Evolutionary conservation across 306 rosid species (phyloP), one percentile per base, ranked within the genome.

Genomic region (Lotus japonicus): DNA sequence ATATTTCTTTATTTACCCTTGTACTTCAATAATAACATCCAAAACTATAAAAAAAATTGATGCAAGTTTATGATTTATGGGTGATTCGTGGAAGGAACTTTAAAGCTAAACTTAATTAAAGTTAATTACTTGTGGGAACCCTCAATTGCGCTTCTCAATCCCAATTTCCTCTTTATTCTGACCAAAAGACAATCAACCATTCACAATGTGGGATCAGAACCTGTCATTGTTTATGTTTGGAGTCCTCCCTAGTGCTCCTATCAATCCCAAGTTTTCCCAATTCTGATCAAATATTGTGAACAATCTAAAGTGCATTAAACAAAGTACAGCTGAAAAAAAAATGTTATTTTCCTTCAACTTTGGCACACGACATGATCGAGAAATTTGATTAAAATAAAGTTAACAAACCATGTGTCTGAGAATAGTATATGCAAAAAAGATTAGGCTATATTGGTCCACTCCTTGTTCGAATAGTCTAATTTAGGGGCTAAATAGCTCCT

Each of bases 71-170:
- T 72, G 61, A 70, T 80, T 64, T 46, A 39, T 61, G 64, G 31
- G 64, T 71, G 64, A 66, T 66, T 76, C 53, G 75, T n/a, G n/a
- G n/a, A n/a, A n/a, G n/a, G n/a, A n/a, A n/a, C n/a, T n/a, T n/a
- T n/a, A n/a, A n/a, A n/a, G 87, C 77, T 58, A 80, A 76, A 66
- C 71, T 75, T 76, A 63, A 79, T 79, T 80, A 83, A 89, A 86
- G 79, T 62, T 70, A 63, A 77, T 65, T 70, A 77, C 51, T 51
- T 41, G 67, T 76, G 68, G 78, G 64, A 70, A 67, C 83, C 75
- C 64, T 55, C 39, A 68, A 54, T 60, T 50, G n/a, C 73, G n/a
- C 82, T 83, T 70, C 62, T 56, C 45, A 79, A 76, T 78, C 49
- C 15, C 26, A 62, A 59, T 54, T 69, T 62, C 66, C 64, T 64